phyloP scores from a whole-genome alignment of 169 alveolate species.

The Perkinsus chesapeaki region DNA sequence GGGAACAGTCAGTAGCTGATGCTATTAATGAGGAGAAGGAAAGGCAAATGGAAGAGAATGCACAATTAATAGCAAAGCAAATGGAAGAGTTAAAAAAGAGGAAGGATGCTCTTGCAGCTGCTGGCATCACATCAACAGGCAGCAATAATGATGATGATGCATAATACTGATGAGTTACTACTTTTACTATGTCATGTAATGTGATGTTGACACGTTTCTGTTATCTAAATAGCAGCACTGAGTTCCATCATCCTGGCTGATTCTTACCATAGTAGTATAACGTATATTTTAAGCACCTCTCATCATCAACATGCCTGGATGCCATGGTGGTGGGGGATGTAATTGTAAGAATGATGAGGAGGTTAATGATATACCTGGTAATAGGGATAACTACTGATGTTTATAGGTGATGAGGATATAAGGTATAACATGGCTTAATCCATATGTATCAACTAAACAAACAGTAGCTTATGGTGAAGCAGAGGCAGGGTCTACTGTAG shows the following conservation, averaged over 20 bases:
- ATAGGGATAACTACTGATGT: not conserved
- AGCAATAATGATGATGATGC: not conserved
- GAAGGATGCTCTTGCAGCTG: not conserved
- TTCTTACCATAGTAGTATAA: no score
- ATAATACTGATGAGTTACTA: no score
- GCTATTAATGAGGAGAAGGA: not conserved
- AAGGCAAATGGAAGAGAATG: not conserved
- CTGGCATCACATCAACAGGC: not conserved
- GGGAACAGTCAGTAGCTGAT: not conserved
- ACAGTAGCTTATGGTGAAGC: constrained; percentile 19
- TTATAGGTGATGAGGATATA: not conserved
- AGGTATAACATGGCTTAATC: constrained; percentile 14
- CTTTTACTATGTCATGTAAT: no score
- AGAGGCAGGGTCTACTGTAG: constrained; percentile 18
- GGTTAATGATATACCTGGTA: not conserved
- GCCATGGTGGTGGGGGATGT: constrained; percentile 28
- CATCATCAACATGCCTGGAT: no score
- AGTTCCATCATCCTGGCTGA: no score
- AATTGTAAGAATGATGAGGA: constrained; percentile 24
- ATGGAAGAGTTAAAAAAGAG: not conserved
- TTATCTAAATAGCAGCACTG: no score
- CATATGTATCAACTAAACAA: constrained; percentile 12
- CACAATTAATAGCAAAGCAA: not conserved
- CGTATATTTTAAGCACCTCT: no score
- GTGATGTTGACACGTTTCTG: no score